Base-by-base conservation (phyloP, 495 filamentous ascomycete species). In the Penicillium crystallinum region DNA sequence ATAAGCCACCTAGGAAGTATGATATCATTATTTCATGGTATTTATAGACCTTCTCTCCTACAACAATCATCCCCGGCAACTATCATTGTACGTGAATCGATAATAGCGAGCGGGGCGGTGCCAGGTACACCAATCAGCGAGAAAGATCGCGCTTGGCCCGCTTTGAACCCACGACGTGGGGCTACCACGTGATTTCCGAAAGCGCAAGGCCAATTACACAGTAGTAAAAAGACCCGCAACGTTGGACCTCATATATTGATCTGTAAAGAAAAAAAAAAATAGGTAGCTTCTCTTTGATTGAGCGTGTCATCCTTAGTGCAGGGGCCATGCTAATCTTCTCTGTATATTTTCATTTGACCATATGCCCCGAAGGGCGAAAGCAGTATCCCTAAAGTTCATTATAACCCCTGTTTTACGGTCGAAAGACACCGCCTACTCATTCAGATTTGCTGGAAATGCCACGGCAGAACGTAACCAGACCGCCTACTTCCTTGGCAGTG, bases 251-350 rank as follows among this genome's bases (percentile, higher is more conserved):
- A 21, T 19, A 19, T 8, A 4, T 19, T 2, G 17, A 38, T 6
- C 15, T 38, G 18, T 3, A 38, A 38, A n/a, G 3, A 7, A 5
- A 3, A 68, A 82, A 86, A 86, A 86, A 86, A 84, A 87, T 76
- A 80, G 69, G 78, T 87, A n/a, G 87, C 86, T 85, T 90, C 88
- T 91, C 89, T 91, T 90, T 91, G 87, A 89, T 90, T 88, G 81
- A 90, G 89, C 89, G 90, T 95, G 89, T 95, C 90, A 95, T 95
- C 90, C 90, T 96, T 96, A 95, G 90, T 95, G 90, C 91, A 97
- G 91, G 91, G 91, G 91, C 91, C 90, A 96, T 96, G 91, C 91
- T 96, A 95, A 91, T 91, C 86, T 90, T 91, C 86, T 91, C 84
- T 89, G 81, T 84, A 83, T 85, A 79, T 80, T 81, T 84, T 79